Evolutionary conservation across 257 asterid species (phyloP).

Genomic region (Solanum piurae): DNA sequence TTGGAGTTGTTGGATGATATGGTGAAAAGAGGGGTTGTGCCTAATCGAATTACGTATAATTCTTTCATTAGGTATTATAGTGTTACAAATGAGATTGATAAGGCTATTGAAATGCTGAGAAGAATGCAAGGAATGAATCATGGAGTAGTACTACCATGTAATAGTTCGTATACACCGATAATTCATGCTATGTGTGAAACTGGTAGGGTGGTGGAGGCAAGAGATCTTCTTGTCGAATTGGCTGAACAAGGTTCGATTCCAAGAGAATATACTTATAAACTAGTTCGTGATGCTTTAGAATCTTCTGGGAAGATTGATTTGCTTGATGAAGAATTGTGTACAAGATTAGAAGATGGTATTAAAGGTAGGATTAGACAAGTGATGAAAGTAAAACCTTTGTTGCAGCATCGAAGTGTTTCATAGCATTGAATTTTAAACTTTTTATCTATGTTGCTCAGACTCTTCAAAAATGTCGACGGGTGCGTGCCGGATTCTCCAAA

Average conservation of each 20-base stretch:
- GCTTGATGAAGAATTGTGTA: conserved; percentile 25
- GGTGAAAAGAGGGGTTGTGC: conserved; percentile 53
- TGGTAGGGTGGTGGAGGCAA: conserved; percentile 63
- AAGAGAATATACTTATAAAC: conserved; percentile 61
- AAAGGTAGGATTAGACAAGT: conserved; percentile 35
- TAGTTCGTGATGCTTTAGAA: conserved; percentile 40
- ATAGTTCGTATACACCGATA: conserved; percentile 70
- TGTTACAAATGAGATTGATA: conserved; percentile 69
- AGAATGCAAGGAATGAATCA: conserved; percentile 52
- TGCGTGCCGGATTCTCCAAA: no score
- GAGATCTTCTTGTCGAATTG: conserved; percentile 52
- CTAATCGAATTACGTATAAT: conserved; percentile 69
- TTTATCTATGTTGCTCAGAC: no score
- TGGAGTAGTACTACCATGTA: conserved; percentile 50
- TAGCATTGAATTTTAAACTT: no score
- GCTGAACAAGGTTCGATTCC: conserved; percentile 65
- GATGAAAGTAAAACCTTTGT: conserved; percentile 47
- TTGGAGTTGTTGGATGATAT: conserved; percentile 79
- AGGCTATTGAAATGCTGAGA: conserved; percentile 76
- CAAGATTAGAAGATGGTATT: conserved; percentile 48
- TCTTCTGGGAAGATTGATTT: conserved; percentile 33
- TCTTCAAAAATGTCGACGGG: no score
- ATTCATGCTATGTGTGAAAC: conserved; percentile 75
- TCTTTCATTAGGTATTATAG: conserved; percentile 82
- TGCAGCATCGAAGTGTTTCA: not conserved